Conservation (phyloP, 805 yeast genomes). For the Maudiozyma pseudohumilis region DNA sequence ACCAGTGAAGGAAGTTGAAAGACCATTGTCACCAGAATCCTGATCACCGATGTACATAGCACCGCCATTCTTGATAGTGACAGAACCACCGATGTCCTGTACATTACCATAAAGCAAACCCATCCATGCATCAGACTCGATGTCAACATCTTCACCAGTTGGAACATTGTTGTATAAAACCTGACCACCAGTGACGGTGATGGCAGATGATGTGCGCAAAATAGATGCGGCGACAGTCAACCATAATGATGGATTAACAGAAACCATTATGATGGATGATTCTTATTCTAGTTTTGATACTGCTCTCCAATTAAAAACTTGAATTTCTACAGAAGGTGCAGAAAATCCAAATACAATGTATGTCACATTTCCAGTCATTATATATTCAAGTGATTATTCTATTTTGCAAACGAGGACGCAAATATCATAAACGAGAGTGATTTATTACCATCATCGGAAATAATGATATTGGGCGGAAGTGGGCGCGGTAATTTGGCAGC, state of each 20-base stretch:
- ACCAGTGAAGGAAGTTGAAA: conserved; percentile 5
- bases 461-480: too few relatives aligned
- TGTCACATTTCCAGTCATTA: too few relatives aligned
- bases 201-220: background rate
- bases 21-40: conserved; percentile 4
- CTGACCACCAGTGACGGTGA: background rate
- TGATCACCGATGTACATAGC: conserved; percentile 9
- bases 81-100: conserved; percentile 3
- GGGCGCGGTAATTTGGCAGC: too few relatives aligned
- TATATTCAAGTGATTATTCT: too few relatives aligned
- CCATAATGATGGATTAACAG: background rate
- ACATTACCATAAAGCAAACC: conserved; percentile 8
- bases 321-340: too few relatives aligned
- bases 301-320: too few relatives aligned
- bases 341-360: too few relatives aligned
- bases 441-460: too few relatives aligned
- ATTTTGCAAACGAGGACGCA: too few relatives aligned
- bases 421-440: too few relatives aligned
- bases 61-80: conserved; percentile 6
- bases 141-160: conserved; percentile 2
- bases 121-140: conserved; percentile 6
- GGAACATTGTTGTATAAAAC: background rate
- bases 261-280: conserved; percentile 1
- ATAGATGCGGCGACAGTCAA: background rate
- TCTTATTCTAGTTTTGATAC: too few relatives aligned